phyloP scores from a whole-genome alignment of 371 early-diverging fungal species.

The Zopfochytrium polystomum region DNA sequence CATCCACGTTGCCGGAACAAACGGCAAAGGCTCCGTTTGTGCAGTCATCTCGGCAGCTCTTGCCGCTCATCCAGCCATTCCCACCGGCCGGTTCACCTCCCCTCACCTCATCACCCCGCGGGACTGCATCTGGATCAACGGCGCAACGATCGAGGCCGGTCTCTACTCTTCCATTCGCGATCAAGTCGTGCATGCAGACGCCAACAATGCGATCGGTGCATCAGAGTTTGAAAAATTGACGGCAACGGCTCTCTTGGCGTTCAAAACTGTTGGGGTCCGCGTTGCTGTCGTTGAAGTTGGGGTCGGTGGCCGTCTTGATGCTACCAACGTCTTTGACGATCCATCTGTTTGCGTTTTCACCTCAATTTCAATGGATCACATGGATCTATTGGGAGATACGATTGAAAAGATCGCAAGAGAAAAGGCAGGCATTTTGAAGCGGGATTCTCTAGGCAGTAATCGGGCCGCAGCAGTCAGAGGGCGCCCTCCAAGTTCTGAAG shows the following conservation, averaged over 20 bases:
- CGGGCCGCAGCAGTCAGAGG: slow-evolving; percentile 28
- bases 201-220: slow-evolving; percentile 4
- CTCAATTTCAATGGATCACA: slow-evolving; percentile 72
- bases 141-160: slow-evolving; percentile 38
- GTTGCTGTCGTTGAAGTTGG: slow-evolving; percentile 79
- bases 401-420: slow-evolving; percentile 66
- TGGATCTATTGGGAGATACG: slow-evolving; percentile 65
- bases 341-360: slow-evolving; percentile 59
- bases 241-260: slow-evolving; percentile 56
- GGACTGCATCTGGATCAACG: slow-evolving; percentile 66
- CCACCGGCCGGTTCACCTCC: slow-evolving; percentile 68
- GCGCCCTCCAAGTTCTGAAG: neutral
- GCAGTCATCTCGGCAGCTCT: slow-evolving; percentile 56
- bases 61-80: slow-evolving; percentile 30
- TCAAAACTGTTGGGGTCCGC: slow-evolving; percentile 53
- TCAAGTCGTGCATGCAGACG: neutral
- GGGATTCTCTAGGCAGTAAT: slow-evolving; percentile 29
- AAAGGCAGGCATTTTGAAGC: slow-evolving; percentile 76
- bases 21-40: slow-evolving; percentile 78
- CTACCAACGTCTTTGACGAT: slow-evolving; percentile 67
- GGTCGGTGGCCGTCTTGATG: slow-evolving; percentile 75
- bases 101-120: slow-evolving; percentile 70
- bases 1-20: slow-evolving; percentile 80
- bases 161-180: slow-evolving; percentile 34
- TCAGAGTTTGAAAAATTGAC: slow-evolving; percentile 63